Evolutionary conservation across 371 early-diverging fungal species (phyloP).

Genomic region (Funneliformis caledonium): DNA sequence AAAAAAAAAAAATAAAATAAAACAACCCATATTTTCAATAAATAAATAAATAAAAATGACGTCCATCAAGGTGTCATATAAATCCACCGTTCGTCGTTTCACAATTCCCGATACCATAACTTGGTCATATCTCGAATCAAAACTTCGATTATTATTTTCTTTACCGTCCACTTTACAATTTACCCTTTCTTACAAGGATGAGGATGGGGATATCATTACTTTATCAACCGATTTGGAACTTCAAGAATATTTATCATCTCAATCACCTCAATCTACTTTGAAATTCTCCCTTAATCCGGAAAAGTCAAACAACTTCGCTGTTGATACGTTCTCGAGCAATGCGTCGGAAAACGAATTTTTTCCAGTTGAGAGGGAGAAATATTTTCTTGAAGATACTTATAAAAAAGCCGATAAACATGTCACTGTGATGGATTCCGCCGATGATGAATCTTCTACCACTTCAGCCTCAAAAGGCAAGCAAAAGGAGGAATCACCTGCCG

Average conservation of each 20-base stretch:
- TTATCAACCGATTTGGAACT: slow-evolving; percentile 34
- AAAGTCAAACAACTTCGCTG: background rate
- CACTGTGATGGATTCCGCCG: background rate
- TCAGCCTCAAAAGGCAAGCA: slow-evolving; percentile 12
- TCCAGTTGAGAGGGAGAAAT: background rate
- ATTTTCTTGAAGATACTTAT: background rate
- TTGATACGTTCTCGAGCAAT: background rate
- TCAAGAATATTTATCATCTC: slow-evolving; percentile 25
- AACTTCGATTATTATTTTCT: slow-evolving; percentile 29
- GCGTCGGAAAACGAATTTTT: background rate
- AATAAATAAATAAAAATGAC: slow-evolving; percentile 7
- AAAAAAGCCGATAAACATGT: background rate
- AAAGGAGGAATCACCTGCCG: slow-evolving; percentile 11
- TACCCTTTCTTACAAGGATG: slow-evolving; percentile 32
- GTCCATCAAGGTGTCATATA: slow-evolving; percentile 18
- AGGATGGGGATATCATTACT: slow-evolving; percentile 35
- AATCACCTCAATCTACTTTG: background rate
- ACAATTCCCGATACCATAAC: background rate
- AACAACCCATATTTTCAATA: too few species aligned
- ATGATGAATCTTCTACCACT: background rate
- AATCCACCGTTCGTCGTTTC: slow-evolving; percentile 27
- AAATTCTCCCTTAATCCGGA: background rate
- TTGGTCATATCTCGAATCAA: slow-evolving; percentile 21
- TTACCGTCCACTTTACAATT: slow-evolving; percentile 18
- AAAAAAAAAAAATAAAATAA: background rate